phyloP scores from a whole-genome alignment of 2,329 filamentous ascomycete species.

The Seiridium cupressi region DNA sequence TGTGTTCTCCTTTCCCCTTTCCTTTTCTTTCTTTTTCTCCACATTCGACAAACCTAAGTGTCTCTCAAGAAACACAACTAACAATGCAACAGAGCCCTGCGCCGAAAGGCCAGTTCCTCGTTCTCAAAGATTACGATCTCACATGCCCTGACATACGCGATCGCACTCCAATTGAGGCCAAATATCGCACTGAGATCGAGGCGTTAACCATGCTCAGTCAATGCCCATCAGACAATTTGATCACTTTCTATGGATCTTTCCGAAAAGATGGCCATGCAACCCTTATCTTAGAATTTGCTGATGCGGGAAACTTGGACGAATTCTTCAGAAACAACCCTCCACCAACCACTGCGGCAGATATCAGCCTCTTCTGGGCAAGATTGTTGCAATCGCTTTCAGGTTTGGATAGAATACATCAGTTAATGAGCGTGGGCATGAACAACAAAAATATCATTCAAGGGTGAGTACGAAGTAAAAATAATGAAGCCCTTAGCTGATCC shows the following conservation, averaged over 20 bases:
- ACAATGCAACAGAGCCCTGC: neutral
- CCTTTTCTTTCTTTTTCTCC: no score
- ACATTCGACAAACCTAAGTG: neutral
- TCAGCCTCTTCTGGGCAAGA: conserved; percentile 12
- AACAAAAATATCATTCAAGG: conserved; percentile 9
- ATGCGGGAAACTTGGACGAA: conserved; percentile 13
- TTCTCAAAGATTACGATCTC: neutral
- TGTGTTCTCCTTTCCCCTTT: neutral
- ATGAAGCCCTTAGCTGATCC: neutral
- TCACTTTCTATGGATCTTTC: conserved; percentile 17
- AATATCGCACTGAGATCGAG: conserved; percentile 13
- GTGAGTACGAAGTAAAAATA: conserved; percentile 1
- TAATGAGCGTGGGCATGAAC: conserved; percentile 7
- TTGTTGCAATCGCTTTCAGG: conserved; percentile 11
- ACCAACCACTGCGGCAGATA: conserved; percentile 5
- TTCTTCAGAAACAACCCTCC: conserved; percentile 5
- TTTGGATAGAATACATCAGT: conserved; percentile 9
- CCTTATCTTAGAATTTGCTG: conserved; percentile 16
- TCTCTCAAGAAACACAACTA: neutral
- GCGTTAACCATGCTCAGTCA: conserved; percentile 12
- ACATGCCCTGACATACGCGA: conserved; percentile 8
- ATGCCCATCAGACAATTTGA: conserved; percentile 9
- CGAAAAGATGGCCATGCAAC: conserved; percentile 10
- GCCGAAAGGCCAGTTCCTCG: neutral
- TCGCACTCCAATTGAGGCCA: conserved; percentile 11